These are phyloP conservation scores for Limnanthes douglasii DNA, from an alignment of 345 rosid species.

Conservation along the genomic window DNA sequence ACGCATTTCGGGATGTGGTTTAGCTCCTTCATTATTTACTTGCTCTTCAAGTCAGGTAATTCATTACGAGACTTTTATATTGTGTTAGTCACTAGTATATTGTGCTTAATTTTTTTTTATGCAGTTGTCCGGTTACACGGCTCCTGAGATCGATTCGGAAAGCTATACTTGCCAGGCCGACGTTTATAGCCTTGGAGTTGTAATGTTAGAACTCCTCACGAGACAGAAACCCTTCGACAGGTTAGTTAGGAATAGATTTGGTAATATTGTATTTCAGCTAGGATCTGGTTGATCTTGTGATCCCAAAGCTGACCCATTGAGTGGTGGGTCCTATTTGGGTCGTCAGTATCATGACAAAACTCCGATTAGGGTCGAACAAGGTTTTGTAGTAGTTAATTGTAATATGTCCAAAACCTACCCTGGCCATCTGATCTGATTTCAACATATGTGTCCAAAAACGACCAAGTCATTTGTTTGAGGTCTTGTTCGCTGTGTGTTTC, in stretches of 20 bases:
- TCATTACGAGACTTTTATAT: neutral
- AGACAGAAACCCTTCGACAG: slow-evolving; percentile 75
- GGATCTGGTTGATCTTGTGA: no score
- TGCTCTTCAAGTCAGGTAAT: slow-evolving; percentile 47
- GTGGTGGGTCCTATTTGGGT: neutral
- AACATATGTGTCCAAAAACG: no score
- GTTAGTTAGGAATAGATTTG: no score
- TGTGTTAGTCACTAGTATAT: no score
- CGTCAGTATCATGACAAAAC: no score
- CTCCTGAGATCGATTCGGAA: slow-evolving; percentile 75
- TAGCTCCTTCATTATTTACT: slow-evolving; percentile 42
- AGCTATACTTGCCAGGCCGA: slow-evolving; percentile 77
- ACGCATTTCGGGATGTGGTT: slow-evolving; percentile 66
- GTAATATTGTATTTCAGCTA: no score
- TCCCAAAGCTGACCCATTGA: slow-evolving; percentile 1
- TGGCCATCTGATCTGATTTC: no score
- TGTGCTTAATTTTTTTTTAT: slow-evolving; percentile 2
- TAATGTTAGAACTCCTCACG: slow-evolving; percentile 88
- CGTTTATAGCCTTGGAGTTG: slow-evolving; percentile 86
- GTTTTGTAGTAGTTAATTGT: no score
- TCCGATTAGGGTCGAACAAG: no score
- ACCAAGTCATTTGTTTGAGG: no score
- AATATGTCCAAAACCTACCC: no score
- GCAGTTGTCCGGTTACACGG: slow-evolving; percentile 55
- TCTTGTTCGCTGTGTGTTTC: no score